Conservation (phyloP, 2,329 filamentous ascomycete species). For the Sporothrix inflata region DNA sequence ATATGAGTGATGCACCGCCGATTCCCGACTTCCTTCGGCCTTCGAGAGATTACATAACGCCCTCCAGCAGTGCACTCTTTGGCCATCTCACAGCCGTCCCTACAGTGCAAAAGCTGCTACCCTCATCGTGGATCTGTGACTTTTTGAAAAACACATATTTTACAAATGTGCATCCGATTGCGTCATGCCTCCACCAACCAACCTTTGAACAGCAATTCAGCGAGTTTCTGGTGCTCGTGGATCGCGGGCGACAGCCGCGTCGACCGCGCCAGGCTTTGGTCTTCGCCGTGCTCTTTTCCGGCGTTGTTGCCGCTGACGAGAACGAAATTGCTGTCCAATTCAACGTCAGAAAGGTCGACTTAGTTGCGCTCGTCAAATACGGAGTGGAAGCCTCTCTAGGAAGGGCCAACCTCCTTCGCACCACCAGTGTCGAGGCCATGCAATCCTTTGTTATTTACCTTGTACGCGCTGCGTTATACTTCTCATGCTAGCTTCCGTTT, state of each 20-base stretch:
- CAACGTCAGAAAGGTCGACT: constrained; percentile 23
- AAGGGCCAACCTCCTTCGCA: constrained; percentile 71
- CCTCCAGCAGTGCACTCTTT: constrained; percentile 69
- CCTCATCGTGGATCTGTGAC: constrained; percentile 60
- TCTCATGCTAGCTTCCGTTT: background rate
- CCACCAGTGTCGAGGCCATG: constrained; percentile 71
- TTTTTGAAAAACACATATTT: constrained; percentile 69
- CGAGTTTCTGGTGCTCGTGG: constrained; percentile 65
- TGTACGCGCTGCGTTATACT: constrained; percentile 49
- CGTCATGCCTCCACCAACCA: constrained; percentile 67
- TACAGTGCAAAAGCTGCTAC: constrained; percentile 63
- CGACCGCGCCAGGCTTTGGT: constrained; percentile 61
- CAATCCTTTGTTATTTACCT: constrained; percentile 79
- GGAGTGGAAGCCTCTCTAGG: constrained; percentile 69
- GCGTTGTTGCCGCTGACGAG: constrained; percentile 60
- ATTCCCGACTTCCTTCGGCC: constrained; percentile 64
- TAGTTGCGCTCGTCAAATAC: constrained; percentile 60
- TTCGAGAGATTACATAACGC: constrained; percentile 67
- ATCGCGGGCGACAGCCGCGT: constrained; percentile 50
- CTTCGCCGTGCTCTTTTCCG: constrained; percentile 71
- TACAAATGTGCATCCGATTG: constrained; percentile 67
- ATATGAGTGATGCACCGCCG: constrained; percentile 25
- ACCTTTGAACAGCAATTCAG: constrained; percentile 68
- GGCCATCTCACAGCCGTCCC: constrained; percentile 53
- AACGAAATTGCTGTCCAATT: constrained; percentile 51